Evolutionary conservation across 352 stramenopile species (phyloP), one percentile per base, ranked within the genome.

Genomic region (Phytophthora sansomeana): DNA sequence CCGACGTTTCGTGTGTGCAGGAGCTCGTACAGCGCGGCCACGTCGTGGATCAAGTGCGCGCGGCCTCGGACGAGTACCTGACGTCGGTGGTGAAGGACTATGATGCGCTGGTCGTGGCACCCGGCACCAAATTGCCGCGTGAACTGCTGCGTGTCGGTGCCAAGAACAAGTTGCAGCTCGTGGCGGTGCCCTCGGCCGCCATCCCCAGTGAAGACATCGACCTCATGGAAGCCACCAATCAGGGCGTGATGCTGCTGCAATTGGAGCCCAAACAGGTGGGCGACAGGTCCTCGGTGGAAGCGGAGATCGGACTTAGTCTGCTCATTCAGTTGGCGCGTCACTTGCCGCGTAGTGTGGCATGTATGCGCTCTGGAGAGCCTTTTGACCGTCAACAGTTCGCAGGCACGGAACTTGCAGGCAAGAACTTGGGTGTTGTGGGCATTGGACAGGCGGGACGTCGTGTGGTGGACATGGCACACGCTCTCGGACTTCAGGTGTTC

Each of bases 1-100:
- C 81, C 32, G 80, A 92, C 38, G 49, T 65, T 8, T 73, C 78
- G 57, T 88, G 79, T 53, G 78, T 90, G 5, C 81, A 89, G 44
- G 77, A 90, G 63, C 78, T 94, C 39, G 80, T 91, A 29, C 82
- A 91, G 61, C 82, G 85, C 56, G 85, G 85, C 59, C 80, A 91
- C 64, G 28, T 51, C 3, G 85, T 93, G 48, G 82, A 90, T 51
- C 77, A 90, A 44, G 50, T 85, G 19, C 67, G 74, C 49, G 59
- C 69, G 6, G 58, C 63, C 14, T 77, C 71, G 16, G 68, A 70
- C 13, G 75, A 75, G 14, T 63, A 76, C 28, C 49, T 89, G 36
- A 54, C 56, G 2, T 67, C 61, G 1, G 54, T 77, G 11, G 72
- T 80, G 26, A 69, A 56, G 28, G 63, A 81, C 32, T 92, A 90